Conservation (phyloP, 139 green algal genomes). For the Chlorella sp. region DNA sequence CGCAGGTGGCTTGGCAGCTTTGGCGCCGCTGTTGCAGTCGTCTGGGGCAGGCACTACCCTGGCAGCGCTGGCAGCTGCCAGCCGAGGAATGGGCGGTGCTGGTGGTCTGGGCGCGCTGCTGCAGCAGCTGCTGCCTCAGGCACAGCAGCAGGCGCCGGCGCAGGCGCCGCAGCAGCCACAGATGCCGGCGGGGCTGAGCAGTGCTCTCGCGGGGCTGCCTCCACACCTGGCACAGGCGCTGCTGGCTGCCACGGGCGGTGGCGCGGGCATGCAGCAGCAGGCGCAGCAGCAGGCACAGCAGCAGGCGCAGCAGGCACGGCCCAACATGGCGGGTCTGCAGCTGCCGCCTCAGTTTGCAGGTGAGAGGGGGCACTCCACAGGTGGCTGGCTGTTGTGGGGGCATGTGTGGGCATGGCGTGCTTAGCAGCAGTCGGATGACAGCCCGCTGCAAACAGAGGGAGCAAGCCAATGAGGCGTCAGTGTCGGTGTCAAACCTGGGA, state of each 20-base stretch:
- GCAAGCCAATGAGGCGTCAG: no score
- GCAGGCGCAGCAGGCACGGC: background rate
- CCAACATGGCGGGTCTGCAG: background rate
- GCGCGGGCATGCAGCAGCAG: background rate
- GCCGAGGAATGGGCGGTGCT: background rate
- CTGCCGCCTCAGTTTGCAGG: conserved; percentile 6
- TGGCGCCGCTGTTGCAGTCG: conserved; percentile 15
- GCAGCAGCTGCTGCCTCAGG: conserved; percentile 5
- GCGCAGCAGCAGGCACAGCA: background rate
- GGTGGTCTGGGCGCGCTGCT: background rate
- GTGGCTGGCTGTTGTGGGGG: background rate
- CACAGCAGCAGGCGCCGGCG: background rate
- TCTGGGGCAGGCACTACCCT: background rate
- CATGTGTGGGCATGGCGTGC: background rate
- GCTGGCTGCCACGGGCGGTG: background rate
- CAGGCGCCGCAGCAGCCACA: background rate
- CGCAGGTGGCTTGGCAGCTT: background rate
- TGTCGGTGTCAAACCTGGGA: no score
- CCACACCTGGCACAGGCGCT: background rate
- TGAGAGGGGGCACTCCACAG: background rate
- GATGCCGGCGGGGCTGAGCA: background rate
- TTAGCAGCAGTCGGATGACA: no score
- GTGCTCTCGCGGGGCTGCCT: background rate
- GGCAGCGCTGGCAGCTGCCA: conserved; percentile 3
- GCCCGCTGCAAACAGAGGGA: no score